Percentiles rank a stretch among this genome's conserved stretches.
Conservation (phyloP, 345 rosid genomes). For the Mercurialis annua region DNA sequence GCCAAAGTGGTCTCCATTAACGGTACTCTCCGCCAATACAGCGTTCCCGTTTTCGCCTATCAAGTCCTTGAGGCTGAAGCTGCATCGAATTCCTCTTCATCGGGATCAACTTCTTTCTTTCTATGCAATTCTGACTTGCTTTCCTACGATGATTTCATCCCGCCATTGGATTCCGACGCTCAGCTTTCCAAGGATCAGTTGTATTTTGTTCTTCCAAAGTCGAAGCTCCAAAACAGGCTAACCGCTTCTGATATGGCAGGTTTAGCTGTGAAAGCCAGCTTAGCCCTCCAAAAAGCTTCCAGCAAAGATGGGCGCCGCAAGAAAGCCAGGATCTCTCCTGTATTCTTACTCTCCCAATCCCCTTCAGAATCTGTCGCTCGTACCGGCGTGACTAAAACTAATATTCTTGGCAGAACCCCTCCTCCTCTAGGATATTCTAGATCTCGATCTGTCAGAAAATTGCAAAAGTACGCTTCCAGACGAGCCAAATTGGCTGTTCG, state of each 20-base stretch:
- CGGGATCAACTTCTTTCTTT: constrained; percentile 34
- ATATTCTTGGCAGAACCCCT: background rate
- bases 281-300: constrained; percentile 51
- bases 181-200: constrained; percentile 48
- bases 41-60: constrained; percentile 46
- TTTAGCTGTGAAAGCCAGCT: constrained; percentile 83
- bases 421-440: constrained; percentile 28
- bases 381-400: background rate
- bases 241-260: constrained; percentile 90
- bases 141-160: constrained; percentile 59
- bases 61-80: constrained; percentile 51
- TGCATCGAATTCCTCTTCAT: constrained; percentile 25
- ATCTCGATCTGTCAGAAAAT: constrained; percentile 55
- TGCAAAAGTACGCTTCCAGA: constrained; percentile 52
- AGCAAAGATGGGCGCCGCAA: constrained; percentile 33
- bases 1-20: constrained; percentile 60
- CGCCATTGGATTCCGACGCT: constrained; percentile 36
- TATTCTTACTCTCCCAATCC: constrained; percentile 9
- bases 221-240: constrained; percentile 58
- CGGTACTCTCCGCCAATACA: constrained; percentile 62
- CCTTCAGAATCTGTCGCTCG: background rate
- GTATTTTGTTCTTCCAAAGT: constrained; percentile 63
- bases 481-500: constrained; percentile 73
- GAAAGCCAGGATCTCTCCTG: constrained; percentile 58
- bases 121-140: constrained; percentile 64